Conservation (phyloP, 1,284 basidiomycete genomes). For the Pholiota adiposa region DNA sequence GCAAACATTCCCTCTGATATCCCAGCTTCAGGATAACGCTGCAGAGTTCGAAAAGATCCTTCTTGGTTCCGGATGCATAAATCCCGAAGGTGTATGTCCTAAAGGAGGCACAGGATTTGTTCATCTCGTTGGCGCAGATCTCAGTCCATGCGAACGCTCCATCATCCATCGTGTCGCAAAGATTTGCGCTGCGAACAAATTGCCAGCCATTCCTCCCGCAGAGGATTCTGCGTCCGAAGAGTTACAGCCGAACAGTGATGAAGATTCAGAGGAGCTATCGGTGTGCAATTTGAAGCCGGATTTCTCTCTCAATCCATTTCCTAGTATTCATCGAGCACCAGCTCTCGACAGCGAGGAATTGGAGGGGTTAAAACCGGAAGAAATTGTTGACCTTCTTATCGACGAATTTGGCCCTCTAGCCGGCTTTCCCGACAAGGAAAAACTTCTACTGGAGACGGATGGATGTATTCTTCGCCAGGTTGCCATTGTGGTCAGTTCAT, state of each 20-base stretch:
- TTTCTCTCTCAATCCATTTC: conserved; percentile 4
- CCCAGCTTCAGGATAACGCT: conserved; percentile 41
- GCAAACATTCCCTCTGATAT: conserved; percentile 23
- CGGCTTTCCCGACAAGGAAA: conserved; percentile 49
- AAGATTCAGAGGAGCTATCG: background rate
- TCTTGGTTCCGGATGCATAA: conserved; percentile 28
- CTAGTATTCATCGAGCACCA: conserved; percentile 21
- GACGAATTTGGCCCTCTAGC: conserved; percentile 54
- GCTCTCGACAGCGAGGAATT: conserved; percentile 25
- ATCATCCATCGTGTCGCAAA: conserved; percentile 39
- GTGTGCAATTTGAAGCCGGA: conserved; percentile 3
- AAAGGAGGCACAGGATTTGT: conserved; percentile 38
- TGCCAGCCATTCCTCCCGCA: conserved; percentile 31
- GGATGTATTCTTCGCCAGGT: conserved; percentile 54
- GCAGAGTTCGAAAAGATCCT: conserved; percentile 42
- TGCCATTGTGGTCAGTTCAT: conserved; percentile 46
- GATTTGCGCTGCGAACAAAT: conserved; percentile 36
- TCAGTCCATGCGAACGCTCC: conserved; percentile 38
- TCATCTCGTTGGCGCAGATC: conserved; percentile 43
- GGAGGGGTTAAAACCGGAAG: conserved; percentile 29
- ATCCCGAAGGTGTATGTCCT: conserved; percentile 10
- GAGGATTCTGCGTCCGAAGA: conserved; percentile 1
- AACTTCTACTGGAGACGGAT: conserved; percentile 57
- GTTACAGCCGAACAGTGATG: background rate
- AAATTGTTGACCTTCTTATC: conserved; percentile 44